Conservation (phyloP, 768 basidiomycete species). For the Podaxis pistillaris region DNA sequence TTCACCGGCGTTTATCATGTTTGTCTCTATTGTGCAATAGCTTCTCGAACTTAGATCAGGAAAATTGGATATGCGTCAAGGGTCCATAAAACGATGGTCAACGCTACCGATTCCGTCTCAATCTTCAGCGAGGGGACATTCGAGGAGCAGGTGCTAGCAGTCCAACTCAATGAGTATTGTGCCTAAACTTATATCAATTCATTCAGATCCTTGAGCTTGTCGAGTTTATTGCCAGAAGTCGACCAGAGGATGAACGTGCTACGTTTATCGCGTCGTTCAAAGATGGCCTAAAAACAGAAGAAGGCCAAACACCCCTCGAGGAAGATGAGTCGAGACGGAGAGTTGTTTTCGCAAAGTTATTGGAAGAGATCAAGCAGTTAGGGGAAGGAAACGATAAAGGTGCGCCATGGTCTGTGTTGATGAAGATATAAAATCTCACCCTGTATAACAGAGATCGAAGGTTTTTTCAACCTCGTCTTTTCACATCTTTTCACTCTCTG, state of each 20-base stretch:
- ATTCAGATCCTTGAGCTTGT: constrained; percentile 74
- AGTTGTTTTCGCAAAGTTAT: constrained; percentile 55
- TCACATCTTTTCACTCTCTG: constrained; percentile 69
- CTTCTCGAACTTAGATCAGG: constrained; percentile 31
- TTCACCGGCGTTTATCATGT: constrained; percentile 16
- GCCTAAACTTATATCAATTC: constrained; percentile 17
- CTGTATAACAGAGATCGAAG: constrained; percentile 58
- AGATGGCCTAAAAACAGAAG: constrained; percentile 50
- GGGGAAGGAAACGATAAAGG: constrained; percentile 82
- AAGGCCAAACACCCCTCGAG: constrained; percentile 50
- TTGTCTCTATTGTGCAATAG: constrained; percentile 37
- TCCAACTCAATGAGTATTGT: background rate
- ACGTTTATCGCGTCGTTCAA: constrained; percentile 65
- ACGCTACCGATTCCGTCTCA: constrained; percentile 68
- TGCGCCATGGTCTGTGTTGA: constrained; percentile 27
- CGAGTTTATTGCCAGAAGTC: constrained; percentile 65
- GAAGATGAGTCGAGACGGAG: constrained; percentile 54
- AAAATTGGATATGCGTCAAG: constrained; percentile 18
- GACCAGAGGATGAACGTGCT: constrained; percentile 66
- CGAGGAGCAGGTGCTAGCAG: constrained; percentile 68
- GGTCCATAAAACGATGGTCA: constrained; percentile 49
- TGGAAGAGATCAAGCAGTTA: constrained; percentile 61
- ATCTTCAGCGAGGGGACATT: constrained; percentile 89
- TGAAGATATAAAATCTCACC: constrained; percentile 11
- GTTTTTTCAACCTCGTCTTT: constrained; percentile 83